Conservation (phyloP, 2,329 filamentous ascomycete genomes). For the Phialophora verrucosa region DNA sequence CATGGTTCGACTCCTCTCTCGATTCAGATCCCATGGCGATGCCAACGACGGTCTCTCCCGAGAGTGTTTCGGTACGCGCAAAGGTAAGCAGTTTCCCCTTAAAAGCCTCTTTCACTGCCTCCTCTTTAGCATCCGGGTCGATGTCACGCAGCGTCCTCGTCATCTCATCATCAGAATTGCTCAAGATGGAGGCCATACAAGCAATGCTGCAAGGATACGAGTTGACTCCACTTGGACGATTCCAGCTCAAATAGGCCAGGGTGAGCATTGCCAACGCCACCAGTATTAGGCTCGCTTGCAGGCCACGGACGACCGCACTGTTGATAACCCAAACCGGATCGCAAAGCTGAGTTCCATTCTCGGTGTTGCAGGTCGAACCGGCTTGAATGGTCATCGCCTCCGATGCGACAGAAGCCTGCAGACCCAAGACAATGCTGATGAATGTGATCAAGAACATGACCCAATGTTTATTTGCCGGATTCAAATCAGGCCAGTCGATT, state of each 20-base stretch:
- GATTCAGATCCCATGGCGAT: not conserved
- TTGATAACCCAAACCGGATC: constrained; percentile 24
- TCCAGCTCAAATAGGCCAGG: constrained; percentile 19
- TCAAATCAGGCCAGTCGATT: constrained; percentile 13
- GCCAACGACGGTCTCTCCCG: constrained; percentile 2
- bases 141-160: constrained; percentile 11
- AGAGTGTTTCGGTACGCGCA: constrained; percentile 1
- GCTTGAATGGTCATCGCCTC: constrained; percentile 25
- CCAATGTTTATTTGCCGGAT: constrained; percentile 20
- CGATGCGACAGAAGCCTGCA: constrained; percentile 18
- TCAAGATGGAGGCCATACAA: constrained; percentile 20
- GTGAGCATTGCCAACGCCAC: constrained; percentile 1
- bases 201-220: constrained; percentile 25
- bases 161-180: constrained; percentile 14
- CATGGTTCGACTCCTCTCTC: not conserved
- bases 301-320: constrained; percentile 18
- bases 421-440: constrained; percentile 10
- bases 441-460: constrained; percentile 22
- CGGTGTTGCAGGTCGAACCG: constrained; percentile 18
- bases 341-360: constrained; percentile 15
- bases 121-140: constrained; percentile 10
- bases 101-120: constrained; percentile 4
- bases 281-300: constrained; percentile 12
- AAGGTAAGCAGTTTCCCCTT: constrained; percentile 11
- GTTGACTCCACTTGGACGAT: constrained; percentile 16